These are phyloP conservation scores for Sporisorium sorghi DNA, from an alignment of 1,284 basidiomycete species.

Conservation along the genomic window DNA sequence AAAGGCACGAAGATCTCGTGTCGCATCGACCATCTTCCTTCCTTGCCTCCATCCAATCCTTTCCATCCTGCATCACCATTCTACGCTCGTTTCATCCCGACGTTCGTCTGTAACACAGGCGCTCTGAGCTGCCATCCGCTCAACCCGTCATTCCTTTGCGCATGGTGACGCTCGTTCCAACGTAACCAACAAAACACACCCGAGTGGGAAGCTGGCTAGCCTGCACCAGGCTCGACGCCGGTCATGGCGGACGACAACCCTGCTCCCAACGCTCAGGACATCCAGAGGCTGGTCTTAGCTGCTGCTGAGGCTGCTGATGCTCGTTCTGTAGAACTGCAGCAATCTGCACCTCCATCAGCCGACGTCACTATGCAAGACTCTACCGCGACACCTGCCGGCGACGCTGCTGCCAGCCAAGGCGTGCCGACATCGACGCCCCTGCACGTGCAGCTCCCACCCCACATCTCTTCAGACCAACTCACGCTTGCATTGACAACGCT, in stretches of 20 bases:
- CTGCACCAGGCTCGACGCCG: conserved; percentile 20
- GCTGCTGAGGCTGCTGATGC: conserved; percentile 32
- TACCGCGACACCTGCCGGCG: conserved; percentile 2
- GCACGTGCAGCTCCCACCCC: conserved; percentile 28
- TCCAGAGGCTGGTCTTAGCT: conserved; percentile 31
- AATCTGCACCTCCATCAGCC: conserved; percentile 8
- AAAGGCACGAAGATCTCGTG: conserved; percentile 13
- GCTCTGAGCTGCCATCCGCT: not conserved
- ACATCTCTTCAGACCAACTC: conserved; percentile 32
- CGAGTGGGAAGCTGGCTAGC: conserved; percentile 14
- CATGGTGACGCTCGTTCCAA: conserved; percentile 17
- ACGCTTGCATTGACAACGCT: conserved; percentile 28
- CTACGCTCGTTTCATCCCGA: conserved; percentile 12
- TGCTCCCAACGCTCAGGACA: conserved; percentile 42
- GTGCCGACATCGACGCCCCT: conserved; percentile 5
- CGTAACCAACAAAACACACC: not conserved
- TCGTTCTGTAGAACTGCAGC: conserved; percentile 13
- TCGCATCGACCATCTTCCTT: conserved; percentile 18
- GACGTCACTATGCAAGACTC: conserved; percentile 26
- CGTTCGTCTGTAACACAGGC: not conserved
- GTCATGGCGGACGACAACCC: conserved; percentile 44
- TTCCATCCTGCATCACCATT: not conserved
- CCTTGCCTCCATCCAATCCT: conserved; percentile 15
- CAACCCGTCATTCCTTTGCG: not conserved
- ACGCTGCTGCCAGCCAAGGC: not conserved